Evolutionary conservation across 2,329 filamentous ascomycete genomes (phyloP), one percentile per base, ranked within the genome.

Genomic region (Camptophora hylomeconis): DNA sequence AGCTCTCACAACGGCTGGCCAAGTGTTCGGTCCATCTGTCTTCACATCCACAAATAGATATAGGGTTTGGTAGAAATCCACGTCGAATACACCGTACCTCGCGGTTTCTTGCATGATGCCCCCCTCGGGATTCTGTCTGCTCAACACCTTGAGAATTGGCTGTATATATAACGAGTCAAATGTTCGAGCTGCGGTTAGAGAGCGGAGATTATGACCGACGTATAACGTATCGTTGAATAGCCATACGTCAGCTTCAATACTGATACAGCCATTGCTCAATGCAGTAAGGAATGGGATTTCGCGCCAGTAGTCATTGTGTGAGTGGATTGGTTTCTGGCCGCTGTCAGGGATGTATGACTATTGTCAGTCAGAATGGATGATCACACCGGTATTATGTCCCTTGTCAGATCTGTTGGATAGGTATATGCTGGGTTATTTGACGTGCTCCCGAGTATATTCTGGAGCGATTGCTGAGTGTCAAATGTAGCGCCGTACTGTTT

Each of bases 21-120:
- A 75, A 2, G 72, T 72, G 17, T 56, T 56, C 1, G 51, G 42
- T 5, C 69, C 69, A 19, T 61, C 52, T 1, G 72, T 75, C 49
- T 77, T 77, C 33, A 74, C 44, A 44, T 77, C 72, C 33, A 77
- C 65, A 50, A 73, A 75, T 25, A 77, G 57, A 52, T 74, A 75
- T 5, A 78, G 57, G 0, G 72, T 75, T 47, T 75, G 70, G 5
- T 48, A 56, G 2, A 53, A 45, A 18, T 45, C 45, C 1, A 68
- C 68, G 48, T 77, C 72, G 45, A 63, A 77, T 9, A 77, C 67
- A 18, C 72, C 72, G 44, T 61, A 56, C 54, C 74, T 70, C 23
- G 60, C 57, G 3, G 67, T 69, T 0, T 47, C 45, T 3, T 49
- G 49, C 1, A 65, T 45, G 46, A 72, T 75, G 0, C 48, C 51